Conservation (phyloP, 306 rosid species). For the Hylodesmum podocarpum region DNA sequence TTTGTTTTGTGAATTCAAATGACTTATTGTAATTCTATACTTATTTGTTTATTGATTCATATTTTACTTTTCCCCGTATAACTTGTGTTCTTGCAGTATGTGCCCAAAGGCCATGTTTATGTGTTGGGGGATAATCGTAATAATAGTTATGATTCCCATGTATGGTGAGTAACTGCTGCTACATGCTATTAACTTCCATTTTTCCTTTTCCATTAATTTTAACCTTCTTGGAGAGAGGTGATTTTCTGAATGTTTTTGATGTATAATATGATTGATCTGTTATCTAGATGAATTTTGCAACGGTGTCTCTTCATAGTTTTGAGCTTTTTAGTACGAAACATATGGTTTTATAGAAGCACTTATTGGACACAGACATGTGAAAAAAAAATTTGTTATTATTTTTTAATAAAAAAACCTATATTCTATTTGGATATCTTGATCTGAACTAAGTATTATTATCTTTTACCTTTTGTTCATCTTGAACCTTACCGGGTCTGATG, state of each 20-base stretch:
- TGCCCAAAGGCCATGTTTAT: conserved; percentile 82
- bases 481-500: conserved; percentile 12
- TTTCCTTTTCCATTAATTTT: not conserved
- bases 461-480: not conserved
- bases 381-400: not conserved
- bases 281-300: not conserved
- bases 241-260: not conserved
- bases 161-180: conserved; percentile 54
- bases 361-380: not conserved
- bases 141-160: conserved; percentile 77
- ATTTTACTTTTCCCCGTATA: not conserved
- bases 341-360: not conserved
- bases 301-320: not conserved
- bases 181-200: not conserved
- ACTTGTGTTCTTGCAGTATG: conserved; percentile 55
- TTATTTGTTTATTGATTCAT: not conserved
- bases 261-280: not conserved
- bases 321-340: not conserved
- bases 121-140: conserved; percentile 95
- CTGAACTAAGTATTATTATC: not conserved
- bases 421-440: not conserved
- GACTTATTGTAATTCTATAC: not conserved
- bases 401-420: not conserved
- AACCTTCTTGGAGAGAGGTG: not conserved
- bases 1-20: not conserved